Base-by-base conservation (phyloP, 139 green algal genomes). In the Tetradesmus obliquus region DNA sequence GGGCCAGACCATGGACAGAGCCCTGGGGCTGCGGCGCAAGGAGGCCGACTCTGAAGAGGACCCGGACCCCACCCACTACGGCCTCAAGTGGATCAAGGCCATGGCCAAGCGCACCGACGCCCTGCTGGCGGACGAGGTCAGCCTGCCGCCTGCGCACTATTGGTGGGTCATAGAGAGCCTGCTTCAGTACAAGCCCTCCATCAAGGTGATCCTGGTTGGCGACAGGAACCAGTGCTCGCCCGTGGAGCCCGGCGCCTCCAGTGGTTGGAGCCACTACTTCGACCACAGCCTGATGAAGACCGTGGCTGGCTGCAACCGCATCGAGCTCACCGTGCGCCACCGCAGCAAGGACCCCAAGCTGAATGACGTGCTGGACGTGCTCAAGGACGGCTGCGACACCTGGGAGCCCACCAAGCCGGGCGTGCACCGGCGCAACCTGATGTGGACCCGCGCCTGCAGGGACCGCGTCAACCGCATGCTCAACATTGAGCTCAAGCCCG, bases 211-310 rank as follows among this genome's bases (percentile, higher is more conserved):
- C 51, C 79, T 85, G 79, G 79, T 85, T 17, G 79, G 79, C 51
- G 79, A 85, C 79, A 55, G 24, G 13, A 17, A 85, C 79, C 79
- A 85, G 51, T 85, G 79, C 79, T 57, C 45, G n/a, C 51, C 45
- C 12, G 79, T 85, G 79, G 79, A 85, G 79, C n/a, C 24, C 12
- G 17, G n/a, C 45, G 24, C 12, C 6, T 66, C 57, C 32, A 45
- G 32, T 2, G 57, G 24, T 17, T 85, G 79, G 79, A 17, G 12
- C 45, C 45, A 85, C 79, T 85, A 85, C 79, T 85, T 85, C 13
- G 79, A 85, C 79, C 79, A 85, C 79, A 20, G 12, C 79, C 10
- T 85, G n/a, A 20, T 85, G 12, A 85, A 32, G 79, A 17, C n/a
- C 79, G 45, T 55, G 45, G 79, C 79, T 13, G 79, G 79, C 45